phyloP scores from a whole-genome alignment of 176 grass and related monocot genomes.

The Metroxylon sagu region DNA sequence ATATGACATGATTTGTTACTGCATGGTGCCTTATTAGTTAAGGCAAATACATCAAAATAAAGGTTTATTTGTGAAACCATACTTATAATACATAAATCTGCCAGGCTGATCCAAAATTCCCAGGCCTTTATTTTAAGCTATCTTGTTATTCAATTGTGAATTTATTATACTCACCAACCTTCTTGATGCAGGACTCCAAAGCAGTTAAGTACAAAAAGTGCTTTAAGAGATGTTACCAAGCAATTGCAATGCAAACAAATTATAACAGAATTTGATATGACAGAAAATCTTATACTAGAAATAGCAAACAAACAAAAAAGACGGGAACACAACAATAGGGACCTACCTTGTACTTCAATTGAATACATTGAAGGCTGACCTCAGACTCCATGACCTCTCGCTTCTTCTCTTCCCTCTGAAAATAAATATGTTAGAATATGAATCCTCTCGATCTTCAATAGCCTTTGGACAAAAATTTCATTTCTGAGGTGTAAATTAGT shows the following conservation, averaged over 20 bases:
- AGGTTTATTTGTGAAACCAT: no score
- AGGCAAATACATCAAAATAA: no score
- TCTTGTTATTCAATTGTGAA: no score
- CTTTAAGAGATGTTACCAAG: no score
- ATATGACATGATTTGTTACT: no score
- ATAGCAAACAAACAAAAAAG: neutral
- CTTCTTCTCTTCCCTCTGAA: slow-evolving; percentile 91
- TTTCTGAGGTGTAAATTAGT: neutral
- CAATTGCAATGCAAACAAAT: neutral
- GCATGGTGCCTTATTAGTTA: no score
- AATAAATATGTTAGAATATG: slow-evolving; percentile 6
- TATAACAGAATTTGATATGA: neutral
- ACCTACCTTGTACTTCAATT: slow-evolving; percentile 89
- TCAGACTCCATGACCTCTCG: slow-evolving; percentile 71
- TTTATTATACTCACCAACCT: no score
- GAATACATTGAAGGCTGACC: slow-evolving; percentile 73
- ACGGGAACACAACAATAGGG: neutral
- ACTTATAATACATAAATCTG: no score
- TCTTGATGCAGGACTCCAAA: no score
- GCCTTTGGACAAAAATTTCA: neutral
- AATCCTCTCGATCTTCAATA: neutral
- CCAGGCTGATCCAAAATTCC: no score
- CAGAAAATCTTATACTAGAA: neutral
- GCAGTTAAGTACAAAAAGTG: no score
- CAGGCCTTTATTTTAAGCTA: no score